Evolutionary conservation across 805 yeast species (phyloP).

Genomic region (Candida ovalis): DNA sequence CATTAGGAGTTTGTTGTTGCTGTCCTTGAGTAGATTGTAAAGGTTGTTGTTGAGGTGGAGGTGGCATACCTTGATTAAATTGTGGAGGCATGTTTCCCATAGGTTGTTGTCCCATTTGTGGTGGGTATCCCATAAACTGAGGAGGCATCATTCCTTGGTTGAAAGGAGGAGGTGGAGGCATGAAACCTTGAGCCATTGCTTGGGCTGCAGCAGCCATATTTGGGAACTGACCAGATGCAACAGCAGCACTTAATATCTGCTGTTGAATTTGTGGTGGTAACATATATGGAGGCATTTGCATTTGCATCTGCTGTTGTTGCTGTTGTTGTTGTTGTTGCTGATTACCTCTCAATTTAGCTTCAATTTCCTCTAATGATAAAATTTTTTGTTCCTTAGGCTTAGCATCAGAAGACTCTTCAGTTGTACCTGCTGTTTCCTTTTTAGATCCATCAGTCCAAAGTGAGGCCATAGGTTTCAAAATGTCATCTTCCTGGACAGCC

Average conservation of each 20-base stretch:
- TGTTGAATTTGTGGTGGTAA: slow-evolving; percentile 31
- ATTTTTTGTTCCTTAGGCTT: slow-evolving; percentile 37
- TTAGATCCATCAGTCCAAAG: slow-evolving; percentile 48
- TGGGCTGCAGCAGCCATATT: slow-evolving; percentile 30
- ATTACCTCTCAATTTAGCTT: slow-evolving; percentile 61
- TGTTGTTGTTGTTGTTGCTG: slow-evolving; percentile 24
- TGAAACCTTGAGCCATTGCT: slow-evolving; percentile 29
- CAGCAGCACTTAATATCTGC: slow-evolving; percentile 29
- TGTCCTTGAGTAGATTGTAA: slow-evolving; percentile 13
- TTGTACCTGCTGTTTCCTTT: slow-evolving; percentile 16
- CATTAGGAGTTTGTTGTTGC: slow-evolving; percentile 19
- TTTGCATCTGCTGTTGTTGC: slow-evolving; percentile 22
- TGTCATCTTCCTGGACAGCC: slow-evolving; percentile 40
- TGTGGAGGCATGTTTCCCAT: slow-evolving; percentile 14
- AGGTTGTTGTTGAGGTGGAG: slow-evolving; percentile 9
- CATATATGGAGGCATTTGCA: slow-evolving; percentile 24
- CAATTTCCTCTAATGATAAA: slow-evolving; percentile 78
- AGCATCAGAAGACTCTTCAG: slow-evolving; percentile 6
- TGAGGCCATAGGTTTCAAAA: slow-evolving; percentile 67
- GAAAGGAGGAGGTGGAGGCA: slow-evolving; percentile 23
- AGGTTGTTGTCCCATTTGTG: slow-evolving; percentile 11
- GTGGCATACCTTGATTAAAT: slow-evolving; percentile 10
- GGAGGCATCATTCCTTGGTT: slow-evolving; percentile 24
- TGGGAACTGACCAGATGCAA: slow-evolving; percentile 32
- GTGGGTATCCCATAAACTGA: slow-evolving; percentile 20